Conservation (phyloP, 179 eudicot genomes). For the Beta corolliflora region DNA sequence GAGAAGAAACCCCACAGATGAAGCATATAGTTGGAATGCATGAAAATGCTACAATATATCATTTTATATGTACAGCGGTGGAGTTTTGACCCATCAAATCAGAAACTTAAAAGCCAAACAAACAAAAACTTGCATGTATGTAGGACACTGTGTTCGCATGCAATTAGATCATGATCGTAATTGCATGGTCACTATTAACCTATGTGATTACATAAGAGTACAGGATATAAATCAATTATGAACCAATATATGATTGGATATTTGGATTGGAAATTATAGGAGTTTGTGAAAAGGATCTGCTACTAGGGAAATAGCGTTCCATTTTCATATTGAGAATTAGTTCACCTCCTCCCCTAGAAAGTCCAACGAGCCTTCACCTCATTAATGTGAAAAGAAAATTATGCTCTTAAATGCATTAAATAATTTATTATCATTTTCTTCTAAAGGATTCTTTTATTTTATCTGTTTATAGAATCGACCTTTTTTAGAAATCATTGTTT, state of each 20-base stretch:
- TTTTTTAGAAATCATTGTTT: too few relatives aligned
- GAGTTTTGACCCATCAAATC: slow-evolving; percentile 1
- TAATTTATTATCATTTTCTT: too few relatives aligned
- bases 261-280: background rate
- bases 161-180: slow-evolving; percentile 1
- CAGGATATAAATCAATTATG: background rate
- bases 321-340: too few relatives aligned
- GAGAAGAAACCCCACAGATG: background rate
- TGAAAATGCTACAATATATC: background rate
- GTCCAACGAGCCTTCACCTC: too few relatives aligned
- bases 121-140: background rate
- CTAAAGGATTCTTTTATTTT: too few relatives aligned
- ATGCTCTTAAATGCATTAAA: too few relatives aligned
- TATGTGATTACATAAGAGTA: background rate
- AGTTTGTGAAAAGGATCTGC: too few relatives aligned
- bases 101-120: background rate
- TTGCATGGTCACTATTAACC: slow-evolving; percentile 6
- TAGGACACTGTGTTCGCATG: background rate
- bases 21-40: background rate
- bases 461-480: too few relatives aligned
- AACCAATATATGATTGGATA: background rate
- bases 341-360: too few relatives aligned
- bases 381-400: too few relatives aligned
- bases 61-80: background rate
- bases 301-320: too few relatives aligned